These are phyloP conservation scores for Fusarium circinatum DNA, from an alignment of 2,329 filamentous ascomycete species.

Conservation along the genomic window DNA sequence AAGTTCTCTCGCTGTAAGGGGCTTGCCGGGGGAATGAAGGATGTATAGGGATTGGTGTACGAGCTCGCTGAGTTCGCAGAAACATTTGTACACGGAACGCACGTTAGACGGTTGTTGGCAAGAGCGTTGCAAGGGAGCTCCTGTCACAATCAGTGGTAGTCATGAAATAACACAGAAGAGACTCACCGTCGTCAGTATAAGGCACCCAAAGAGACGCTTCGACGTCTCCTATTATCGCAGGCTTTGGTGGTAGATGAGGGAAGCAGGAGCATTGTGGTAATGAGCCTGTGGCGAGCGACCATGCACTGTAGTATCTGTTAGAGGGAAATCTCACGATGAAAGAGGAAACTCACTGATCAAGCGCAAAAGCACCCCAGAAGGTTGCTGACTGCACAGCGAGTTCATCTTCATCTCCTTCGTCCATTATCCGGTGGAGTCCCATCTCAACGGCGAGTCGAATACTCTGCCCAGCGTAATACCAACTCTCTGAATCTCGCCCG, in stretches of 20 bases:
- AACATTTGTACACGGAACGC: conserved; percentile 73
- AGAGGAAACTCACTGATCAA: conserved; percentile 67
- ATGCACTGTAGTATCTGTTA: conserved; percentile 60
- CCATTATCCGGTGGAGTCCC: conserved; percentile 68
- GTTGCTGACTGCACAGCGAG: conserved; percentile 68
- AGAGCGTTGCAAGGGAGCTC: conserved; percentile 63
- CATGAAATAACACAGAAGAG: background rate
- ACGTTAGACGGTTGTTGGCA: conserved; percentile 74
- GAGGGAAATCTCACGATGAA: background rate
- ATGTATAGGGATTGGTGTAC: conserved; percentile 77
- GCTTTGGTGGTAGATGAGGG: conserved; percentile 67
- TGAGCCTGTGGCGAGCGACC: conserved; percentile 72
- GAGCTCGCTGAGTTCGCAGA: conserved; percentile 78
- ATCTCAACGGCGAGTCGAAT: conserved; percentile 78
- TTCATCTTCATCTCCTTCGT: conserved; percentile 63
- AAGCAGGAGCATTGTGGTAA: conserved; percentile 69
- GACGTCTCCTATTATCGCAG: conserved; percentile 67
- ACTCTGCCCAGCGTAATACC: conserved; percentile 77
- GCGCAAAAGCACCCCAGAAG: conserved; percentile 70
- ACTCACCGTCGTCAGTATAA: conserved; percentile 67
- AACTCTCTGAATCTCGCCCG: conserved; percentile 77
- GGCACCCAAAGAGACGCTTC: conserved; percentile 70
- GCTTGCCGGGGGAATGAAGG: conserved; percentile 75
- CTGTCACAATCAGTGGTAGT: conserved; percentile 46
- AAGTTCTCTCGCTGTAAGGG: conserved; percentile 71